phyloP scores from a whole-genome alignment of 345 rosid species.

The Cardamine chenopodiifolia region DNA sequence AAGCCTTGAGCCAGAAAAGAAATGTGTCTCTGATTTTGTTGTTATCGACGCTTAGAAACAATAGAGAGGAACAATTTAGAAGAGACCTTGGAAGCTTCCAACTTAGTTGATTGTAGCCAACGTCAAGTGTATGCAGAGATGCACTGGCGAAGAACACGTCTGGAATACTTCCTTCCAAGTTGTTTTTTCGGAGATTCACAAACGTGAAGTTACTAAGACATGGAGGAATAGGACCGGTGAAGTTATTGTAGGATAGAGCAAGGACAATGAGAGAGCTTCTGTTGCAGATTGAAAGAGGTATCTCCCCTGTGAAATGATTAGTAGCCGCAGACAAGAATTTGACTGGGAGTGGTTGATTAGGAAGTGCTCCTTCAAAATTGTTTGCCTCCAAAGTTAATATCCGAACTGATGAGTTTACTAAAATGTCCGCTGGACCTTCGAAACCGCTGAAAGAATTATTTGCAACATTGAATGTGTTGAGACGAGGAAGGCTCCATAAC shows the following conservation, averaged over 20 bases:
- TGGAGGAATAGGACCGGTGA: background rate
- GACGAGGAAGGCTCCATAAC: too few species aligned
- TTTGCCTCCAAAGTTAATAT: rapidly evolving
- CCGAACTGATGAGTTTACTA: background rate
- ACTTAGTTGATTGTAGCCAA: background rate
- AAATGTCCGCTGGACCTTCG: background rate
- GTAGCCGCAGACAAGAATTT: rapidly evolving
- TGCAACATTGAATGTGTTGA: rapidly evolving
- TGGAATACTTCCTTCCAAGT: background rate
- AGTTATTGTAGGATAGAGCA: background rate
- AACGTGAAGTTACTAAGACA: background rate
- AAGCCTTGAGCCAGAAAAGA: too few species aligned
- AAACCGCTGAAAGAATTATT: background rate
- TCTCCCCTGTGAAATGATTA: background rate
- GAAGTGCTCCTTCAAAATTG: background rate
- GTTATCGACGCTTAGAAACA: too few species aligned
- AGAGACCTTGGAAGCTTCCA: conserved; percentile 34
- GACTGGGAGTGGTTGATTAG: background rate
- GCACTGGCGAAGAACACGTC: rapidly evolving
- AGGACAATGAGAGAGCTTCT: background rate
- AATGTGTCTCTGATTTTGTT: too few species aligned
- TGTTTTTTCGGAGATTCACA: conserved; percentile 3
- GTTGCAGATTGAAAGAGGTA: conserved; percentile 15
- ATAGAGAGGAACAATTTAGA: too few species aligned
- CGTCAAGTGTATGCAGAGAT: background rate